These are phyloP conservation scores for Podospora fimiseda DNA, from an alignment of 495 filamentous ascomycete species.

Conservation along the genomic window DNA sequence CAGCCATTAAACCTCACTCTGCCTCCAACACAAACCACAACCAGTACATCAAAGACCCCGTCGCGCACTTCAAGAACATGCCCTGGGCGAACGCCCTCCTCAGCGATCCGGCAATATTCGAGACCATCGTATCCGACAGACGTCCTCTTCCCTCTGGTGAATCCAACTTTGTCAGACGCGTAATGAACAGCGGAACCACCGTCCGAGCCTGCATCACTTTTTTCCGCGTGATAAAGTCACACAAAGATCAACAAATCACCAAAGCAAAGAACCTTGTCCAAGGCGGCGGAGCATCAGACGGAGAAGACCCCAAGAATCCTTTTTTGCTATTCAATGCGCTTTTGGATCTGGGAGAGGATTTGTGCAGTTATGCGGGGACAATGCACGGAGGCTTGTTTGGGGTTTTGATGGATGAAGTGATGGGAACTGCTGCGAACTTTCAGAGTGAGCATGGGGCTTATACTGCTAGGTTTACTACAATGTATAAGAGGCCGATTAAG, in stretches of 20 bases:
- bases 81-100: constrained; percentile 17
- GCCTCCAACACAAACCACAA: constrained; percentile 10
- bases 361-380: constrained; percentile 10
- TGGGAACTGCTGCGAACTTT: constrained; percentile 19
- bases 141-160: constrained; percentile 15
- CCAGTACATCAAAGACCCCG: constrained; percentile 18
- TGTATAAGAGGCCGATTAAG: constrained; percentile 12
- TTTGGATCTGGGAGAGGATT: constrained; percentile 21
- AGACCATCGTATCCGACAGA: constrained; percentile 16
- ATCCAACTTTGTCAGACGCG: constrained; percentile 13
- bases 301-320: constrained; percentile 15
- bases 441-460: constrained; percentile 13
- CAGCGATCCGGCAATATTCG: constrained; percentile 12
- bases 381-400: constrained; percentile 20
- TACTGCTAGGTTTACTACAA: constrained; percentile 19
- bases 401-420: constrained; percentile 22
- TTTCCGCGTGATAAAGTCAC: not conserved
- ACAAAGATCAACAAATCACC: not conserved
- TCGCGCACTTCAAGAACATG: constrained; percentile 19
- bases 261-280: constrained; percentile 9
- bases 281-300: constrained; percentile 14
- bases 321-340: constrained; percentile 22
- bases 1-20: constrained; percentile 4
- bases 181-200: constrained; percentile 12
- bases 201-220: constrained; percentile 21